Percentiles rank a stretch among this genome's conserved stretches.
Conservation (phyloP, 2,329 filamentous ascomycete genomes). For the Cercospora beticola region DNA sequence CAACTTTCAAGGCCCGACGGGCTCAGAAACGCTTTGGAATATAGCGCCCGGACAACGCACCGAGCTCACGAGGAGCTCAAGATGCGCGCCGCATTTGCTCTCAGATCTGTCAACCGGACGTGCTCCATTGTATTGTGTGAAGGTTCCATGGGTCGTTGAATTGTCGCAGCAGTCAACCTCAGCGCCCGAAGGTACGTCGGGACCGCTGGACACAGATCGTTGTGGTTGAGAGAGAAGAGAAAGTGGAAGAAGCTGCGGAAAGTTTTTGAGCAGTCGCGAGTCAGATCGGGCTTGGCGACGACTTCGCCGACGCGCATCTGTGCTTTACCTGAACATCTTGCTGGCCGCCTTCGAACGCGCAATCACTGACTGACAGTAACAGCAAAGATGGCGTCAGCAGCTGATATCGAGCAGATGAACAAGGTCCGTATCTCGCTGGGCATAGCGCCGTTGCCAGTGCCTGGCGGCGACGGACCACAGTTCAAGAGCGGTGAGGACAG, state of each 20-base stretch:
- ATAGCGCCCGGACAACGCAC: constrained; percentile 67
- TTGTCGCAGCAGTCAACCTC: constrained; percentile 79
- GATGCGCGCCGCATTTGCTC: constrained; percentile 60
- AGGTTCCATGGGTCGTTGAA: constrained; percentile 86
- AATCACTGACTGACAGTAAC: constrained; percentile 1
- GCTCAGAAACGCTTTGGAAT: constrained; percentile 88
- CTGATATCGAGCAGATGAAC: constrained; percentile 90
- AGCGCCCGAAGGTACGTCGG: constrained; percentile 56
- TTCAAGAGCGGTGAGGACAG: constrained; percentile 54
- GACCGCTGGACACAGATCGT: constrained; percentile 87
- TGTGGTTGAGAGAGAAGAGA: constrained; percentile 47
- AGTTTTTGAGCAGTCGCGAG: constrained; percentile 11
- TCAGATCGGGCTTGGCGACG: not conserved
- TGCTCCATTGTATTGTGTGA: constrained; percentile 64
- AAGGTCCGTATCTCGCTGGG: constrained; percentile 85
- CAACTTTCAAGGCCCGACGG: constrained; percentile 87
- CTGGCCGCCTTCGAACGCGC: constrained; percentile 8
- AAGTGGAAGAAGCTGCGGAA: constrained; percentile 24
- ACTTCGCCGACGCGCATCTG: not conserved
- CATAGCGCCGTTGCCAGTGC: constrained; percentile 83
- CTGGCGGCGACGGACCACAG: constrained; percentile 62
- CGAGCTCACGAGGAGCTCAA: constrained; percentile 64
- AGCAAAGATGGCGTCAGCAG: constrained; percentile 39
- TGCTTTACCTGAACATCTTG: not conserved
- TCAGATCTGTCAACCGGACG: constrained; percentile 96